phyloP scores from a whole-genome alignment of 192 early-diverging fungal species.

The Martensiomyces pterosporus region DNA sequence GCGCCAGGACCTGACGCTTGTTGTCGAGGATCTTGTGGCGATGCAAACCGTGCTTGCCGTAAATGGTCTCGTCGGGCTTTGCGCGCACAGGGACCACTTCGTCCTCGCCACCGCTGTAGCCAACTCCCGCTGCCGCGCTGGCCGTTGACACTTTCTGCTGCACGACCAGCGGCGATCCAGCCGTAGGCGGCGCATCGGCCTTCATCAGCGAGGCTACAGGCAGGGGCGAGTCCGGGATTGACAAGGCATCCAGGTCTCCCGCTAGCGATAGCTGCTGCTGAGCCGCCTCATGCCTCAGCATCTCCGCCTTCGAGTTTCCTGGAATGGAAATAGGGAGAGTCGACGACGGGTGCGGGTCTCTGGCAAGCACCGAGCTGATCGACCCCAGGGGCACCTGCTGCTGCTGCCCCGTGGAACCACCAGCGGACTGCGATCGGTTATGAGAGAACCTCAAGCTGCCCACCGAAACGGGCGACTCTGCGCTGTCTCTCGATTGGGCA shows the following conservation, averaged over 20 bases:
- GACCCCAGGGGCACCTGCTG: too few relatives aligned
- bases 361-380: slow-evolving; percentile 4
- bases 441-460: neutral
- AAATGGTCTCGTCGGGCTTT: slow-evolving; percentile 35
- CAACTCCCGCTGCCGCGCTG: neutral
- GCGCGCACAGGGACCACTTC: slow-evolving; percentile 29
- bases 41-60: slow-evolving; percentile 62
- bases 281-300: neutral
- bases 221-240: slow-evolving; percentile 31
- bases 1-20: slow-evolving; percentile 78
- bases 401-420: slow-evolving; percentile 1
- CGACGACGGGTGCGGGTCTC: neutral
- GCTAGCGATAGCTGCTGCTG: neutral
- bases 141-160: too few relatives aligned
- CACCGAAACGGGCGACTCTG: slow-evolving; percentile 3
- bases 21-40: slow-evolving; percentile 74
- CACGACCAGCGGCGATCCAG: neutral
- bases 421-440: slow-evolving; percentile 11
- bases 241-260: slow-evolving; percentile 4
- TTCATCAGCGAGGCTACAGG: slow-evolving; percentile 32
- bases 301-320: neutral
- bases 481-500: slow-evolving; percentile 7
- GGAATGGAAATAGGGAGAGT: neutral
- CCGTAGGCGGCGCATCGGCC: neutral
- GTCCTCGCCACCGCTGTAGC: neutral